These are phyloP conservation scores for Arabidopsis thaliana DNA, from an alignment of 345 rosid species.

Conservation along the genomic window TAIR10.1 NC_003076.8:18449001-18449500, in stretches of 20 bases:
- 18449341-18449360: background rate
- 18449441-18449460: slow-evolving; percentile 21
- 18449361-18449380: background rate
- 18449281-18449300: slow-evolving; percentile 26
- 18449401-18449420: background rate
- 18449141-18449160: background rate
- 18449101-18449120: background rate
- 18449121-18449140: slow-evolving; percentile 2
- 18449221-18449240: background rate
- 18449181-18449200: slow-evolving; percentile 31
- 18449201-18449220: slow-evolving; percentile 10
- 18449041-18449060: background rate
- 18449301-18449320: slow-evolving; percentile 29
- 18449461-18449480: background rate
- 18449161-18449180: slow-evolving; percentile 7
- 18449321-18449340: background rate
- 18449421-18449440: slow-evolving; percentile 25
- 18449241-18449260: background rate
- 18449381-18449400: background rate
- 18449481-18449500: slow-evolving; percentile 15
- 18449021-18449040: slow-evolving; percentile 5
- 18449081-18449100: slow-evolving; percentile 30
- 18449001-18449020: slow-evolving; percentile 34
- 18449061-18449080: slow-evolving; percentile 13
- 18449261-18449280: slow-evolving; percentile 14